Evolutionary conservation across 1,284 basidiomycete genomes (phyloP).

Genomic region (Cutaneotrichosporon cutaneum): DNA sequence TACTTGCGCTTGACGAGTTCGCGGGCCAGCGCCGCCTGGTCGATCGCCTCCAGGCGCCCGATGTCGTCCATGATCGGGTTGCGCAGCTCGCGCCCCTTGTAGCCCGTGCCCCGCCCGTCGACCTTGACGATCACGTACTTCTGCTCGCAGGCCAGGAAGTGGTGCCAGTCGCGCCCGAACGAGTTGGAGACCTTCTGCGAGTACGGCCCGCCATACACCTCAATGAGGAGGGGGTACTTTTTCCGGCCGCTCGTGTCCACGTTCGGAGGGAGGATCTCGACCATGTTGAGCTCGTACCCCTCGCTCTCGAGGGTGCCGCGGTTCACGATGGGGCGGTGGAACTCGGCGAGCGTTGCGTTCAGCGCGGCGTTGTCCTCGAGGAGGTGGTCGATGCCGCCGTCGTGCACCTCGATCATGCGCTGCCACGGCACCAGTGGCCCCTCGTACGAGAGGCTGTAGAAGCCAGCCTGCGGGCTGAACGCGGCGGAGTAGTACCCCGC

Average conservation of each 20-base stretch:
- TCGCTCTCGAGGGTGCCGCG: slow-evolving; percentile 72
- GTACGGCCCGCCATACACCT: slow-evolving; percentile 87
- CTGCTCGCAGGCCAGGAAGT: slow-evolving; percentile 76
- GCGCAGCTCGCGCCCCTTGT: slow-evolving; percentile 75
- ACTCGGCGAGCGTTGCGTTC: slow-evolving; percentile 67
- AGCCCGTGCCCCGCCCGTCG: slow-evolving; percentile 93
- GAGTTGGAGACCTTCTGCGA: slow-evolving; percentile 71
- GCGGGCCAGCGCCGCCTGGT: slow-evolving; percentile 78
- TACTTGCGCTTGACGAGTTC: slow-evolving; percentile 53
- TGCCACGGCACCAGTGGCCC: slow-evolving; percentile 88
- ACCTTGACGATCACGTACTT: slow-evolving; percentile 84
- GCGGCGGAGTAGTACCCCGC: slow-evolving; percentile 65
- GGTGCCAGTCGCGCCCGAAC: slow-evolving; percentile 77
- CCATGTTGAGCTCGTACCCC: slow-evolving; percentile 79
- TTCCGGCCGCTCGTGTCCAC: slow-evolving; percentile 90
- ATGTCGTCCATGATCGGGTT: slow-evolving; percentile 81
- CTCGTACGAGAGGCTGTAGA: slow-evolving; percentile 74
- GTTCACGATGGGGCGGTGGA: slow-evolving; percentile 68
- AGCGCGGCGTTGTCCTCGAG: slow-evolving; percentile 72
- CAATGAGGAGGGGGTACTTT: slow-evolving; percentile 89
- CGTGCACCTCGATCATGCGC: slow-evolving; percentile 66
- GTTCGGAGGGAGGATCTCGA: slow-evolving; percentile 83
- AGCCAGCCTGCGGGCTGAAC: slow-evolving; percentile 81
- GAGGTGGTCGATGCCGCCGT: slow-evolving; percentile 53
- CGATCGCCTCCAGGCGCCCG: slow-evolving; percentile 78